These are phyloP conservation scores for Colletotrichum lindemuthianum DNA, from an alignment of 2,329 filamentous ascomycete genomes.

Conservation along the genomic window DNA sequence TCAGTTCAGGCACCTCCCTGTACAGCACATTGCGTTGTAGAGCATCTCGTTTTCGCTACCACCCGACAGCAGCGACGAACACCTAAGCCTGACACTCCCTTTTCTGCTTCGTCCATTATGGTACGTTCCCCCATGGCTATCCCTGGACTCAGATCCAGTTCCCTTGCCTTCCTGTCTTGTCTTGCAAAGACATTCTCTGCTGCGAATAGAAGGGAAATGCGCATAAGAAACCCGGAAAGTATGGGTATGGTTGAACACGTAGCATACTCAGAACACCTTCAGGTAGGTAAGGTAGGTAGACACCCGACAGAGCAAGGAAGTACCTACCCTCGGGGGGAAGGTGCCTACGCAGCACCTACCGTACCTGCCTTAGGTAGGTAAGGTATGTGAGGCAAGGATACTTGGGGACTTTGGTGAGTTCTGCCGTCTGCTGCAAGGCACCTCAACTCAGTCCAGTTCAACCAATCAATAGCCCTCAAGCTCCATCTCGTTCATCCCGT, in stretches of 20 bases:
- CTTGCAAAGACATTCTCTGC: constrained; percentile 1
- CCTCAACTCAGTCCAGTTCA: constrained; percentile 6
- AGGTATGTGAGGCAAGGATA: neutral
- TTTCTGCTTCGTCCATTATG: no score
- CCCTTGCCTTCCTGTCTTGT: constrained; percentile 3
- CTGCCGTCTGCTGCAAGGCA: neutral
- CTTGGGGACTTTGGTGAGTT: no score
- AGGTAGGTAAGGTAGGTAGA: neutral
- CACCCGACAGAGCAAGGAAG: no score
- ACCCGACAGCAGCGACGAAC: constrained; percentile 17
- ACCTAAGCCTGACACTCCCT: no score
- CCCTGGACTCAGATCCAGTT: constrained; percentile 1
- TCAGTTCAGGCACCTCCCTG: no score
- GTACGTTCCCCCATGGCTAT: no score
- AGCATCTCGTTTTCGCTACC: constrained; percentile 25
- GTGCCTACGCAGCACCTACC: no score
- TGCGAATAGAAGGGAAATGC: constrained; percentile 10
- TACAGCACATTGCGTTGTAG: neutral
- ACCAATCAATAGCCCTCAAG: neutral
- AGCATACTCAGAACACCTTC: no score
- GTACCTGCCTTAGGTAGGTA: neutral
- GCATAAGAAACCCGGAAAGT: constrained; percentile 23
- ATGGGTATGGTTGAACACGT: neutral
- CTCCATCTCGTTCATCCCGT: constrained; percentile 14
- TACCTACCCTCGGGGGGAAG: neutral